A percentile compares a stretch with the other conserved stretches of the same genome.
phyloP scores from a whole-genome alignment of 148 eudicot species.

The Rhododendron ferrugineum region DNA sequence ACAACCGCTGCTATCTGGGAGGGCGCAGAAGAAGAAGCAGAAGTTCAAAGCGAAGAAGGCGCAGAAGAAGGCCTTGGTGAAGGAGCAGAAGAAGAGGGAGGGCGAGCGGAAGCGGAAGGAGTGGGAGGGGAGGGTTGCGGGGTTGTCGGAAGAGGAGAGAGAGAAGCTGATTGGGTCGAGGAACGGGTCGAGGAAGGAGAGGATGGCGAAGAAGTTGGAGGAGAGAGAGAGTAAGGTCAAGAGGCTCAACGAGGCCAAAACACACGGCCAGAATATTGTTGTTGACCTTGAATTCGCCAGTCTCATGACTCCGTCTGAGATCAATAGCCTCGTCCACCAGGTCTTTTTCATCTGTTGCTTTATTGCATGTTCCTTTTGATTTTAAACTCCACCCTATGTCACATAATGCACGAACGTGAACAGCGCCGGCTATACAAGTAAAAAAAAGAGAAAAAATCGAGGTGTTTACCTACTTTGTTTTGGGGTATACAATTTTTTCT shows the following conservation, averaged over 20 bases:
- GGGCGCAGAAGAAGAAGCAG: constrained; percentile 68
- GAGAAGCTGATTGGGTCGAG: constrained; percentile 49
- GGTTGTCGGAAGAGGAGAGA: constrained; percentile 60
- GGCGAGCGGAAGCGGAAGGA: constrained; percentile 62
- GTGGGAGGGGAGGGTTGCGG: constrained; percentile 61
- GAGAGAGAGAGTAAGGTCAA: constrained; percentile 50
- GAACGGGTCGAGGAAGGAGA: constrained; percentile 46
- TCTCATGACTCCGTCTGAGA: constrained; percentile 63
- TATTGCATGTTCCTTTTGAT: background rate
- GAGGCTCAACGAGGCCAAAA: constrained; percentile 42
- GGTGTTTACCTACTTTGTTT: too few relatives aligned
- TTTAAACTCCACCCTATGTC: too few relatives aligned
- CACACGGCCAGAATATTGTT: constrained; percentile 62
- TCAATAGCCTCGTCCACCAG: constrained; percentile 83
- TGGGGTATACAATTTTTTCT: too few relatives aligned
- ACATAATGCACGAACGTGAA: too few relatives aligned
- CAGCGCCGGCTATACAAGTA: too few relatives aligned
- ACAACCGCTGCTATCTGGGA: constrained; percentile 36
- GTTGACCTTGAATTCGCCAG: constrained; percentile 69
- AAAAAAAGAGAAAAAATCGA: too few relatives aligned
- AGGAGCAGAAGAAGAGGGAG: constrained; percentile 56
- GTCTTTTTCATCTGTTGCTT: constrained; percentile 18
- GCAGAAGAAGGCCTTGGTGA: constrained; percentile 62
- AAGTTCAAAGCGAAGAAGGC: constrained; percentile 66
- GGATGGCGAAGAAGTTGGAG: constrained; percentile 55